Conservation (phyloP, 1,284 basidiomycete species). For the Fomitopsis betulina region DNA sequence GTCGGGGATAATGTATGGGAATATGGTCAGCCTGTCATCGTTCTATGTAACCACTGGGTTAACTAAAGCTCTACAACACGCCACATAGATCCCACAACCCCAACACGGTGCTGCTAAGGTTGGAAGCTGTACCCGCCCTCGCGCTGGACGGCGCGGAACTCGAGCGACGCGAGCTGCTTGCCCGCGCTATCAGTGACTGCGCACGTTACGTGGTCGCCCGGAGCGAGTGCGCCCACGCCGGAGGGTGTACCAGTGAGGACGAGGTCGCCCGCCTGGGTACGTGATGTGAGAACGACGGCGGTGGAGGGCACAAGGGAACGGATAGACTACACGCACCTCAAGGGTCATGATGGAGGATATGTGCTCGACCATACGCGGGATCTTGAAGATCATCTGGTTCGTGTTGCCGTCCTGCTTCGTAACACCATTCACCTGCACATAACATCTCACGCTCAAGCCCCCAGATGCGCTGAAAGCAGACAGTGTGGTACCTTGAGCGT, state of each 20-base stretch:
- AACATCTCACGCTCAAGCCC: neutral
- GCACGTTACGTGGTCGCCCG: slow-evolving; percentile 81
- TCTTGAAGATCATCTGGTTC: slow-evolving; percentile 89
- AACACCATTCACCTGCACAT: slow-evolving; percentile 72
- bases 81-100: neutral
- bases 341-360: slow-evolving; percentile 95
- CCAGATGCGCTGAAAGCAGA: neutral
- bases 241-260: slow-evolving; percentile 88
- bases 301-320: neutral
- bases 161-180: slow-evolving; percentile 57
- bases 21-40: neutral
- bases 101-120: slow-evolving; percentile 5
- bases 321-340: slow-evolving; percentile 60
- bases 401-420: slow-evolving; percentile 86
- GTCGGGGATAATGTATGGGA: too few relatives aligned
- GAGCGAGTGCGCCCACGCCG: slow-evolving; percentile 78
- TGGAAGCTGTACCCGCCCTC: slow-evolving; percentile 64
- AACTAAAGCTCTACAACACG: neutral
- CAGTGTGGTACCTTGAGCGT: slow-evolving; percentile 58
- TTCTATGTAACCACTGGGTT: neutral
- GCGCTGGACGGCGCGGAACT: slow-evolving; percentile 64
- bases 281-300: neutral
- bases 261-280: slow-evolving; percentile 76
- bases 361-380: slow-evolving; percentile 88
- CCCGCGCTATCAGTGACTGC: slow-evolving; percentile 60